phyloP scores from a whole-genome alignment of 148 eudicot species.

The Tetragonia tetragonoides region DNA sequence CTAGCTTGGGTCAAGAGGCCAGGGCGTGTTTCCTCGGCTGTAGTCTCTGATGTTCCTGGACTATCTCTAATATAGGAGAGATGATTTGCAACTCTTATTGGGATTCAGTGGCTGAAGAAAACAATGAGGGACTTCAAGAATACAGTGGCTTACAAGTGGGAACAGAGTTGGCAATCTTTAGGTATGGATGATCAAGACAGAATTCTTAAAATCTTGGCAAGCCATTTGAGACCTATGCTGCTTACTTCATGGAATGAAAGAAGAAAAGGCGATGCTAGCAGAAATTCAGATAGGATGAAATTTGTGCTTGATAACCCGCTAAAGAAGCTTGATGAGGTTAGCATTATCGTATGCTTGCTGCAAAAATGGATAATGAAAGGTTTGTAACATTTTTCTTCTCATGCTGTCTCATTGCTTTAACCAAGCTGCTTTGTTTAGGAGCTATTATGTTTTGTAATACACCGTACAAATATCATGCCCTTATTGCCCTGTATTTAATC shows the following conservation, averaged over 20 bases:
- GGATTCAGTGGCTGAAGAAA: constrained; percentile 83
- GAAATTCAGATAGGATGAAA: constrained; percentile 74
- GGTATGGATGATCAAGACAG: constrained; percentile 72
- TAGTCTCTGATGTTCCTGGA: constrained; percentile 54
- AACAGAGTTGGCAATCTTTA: constrained; percentile 64
- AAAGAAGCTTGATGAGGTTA: constrained; percentile 89
- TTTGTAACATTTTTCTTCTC: background rate
- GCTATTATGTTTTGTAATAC: constrained; percentile 3
- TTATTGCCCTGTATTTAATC: background rate
- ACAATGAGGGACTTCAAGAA: constrained; percentile 91
- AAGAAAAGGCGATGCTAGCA: constrained; percentile 65
- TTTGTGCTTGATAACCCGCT: constrained; percentile 66
- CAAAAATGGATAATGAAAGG: background rate
- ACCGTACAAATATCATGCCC: background rate
- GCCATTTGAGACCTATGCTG: constrained; percentile 81
- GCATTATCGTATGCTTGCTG: constrained; percentile 11
- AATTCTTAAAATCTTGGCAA: constrained; percentile 70
- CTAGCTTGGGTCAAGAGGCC: constrained; percentile 50
- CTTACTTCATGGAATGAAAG: constrained; percentile 78
- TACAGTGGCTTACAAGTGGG: constrained; percentile 90
- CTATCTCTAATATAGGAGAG: constrained; percentile 82
- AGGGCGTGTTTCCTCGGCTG: constrained; percentile 83
- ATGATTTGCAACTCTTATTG: constrained; percentile 76
- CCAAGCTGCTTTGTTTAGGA: too few relatives aligned
- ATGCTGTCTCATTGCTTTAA: background rate